Conservation (phyloP, 345 rosid species). For the Diplotaxis tenuifolia region DNA sequence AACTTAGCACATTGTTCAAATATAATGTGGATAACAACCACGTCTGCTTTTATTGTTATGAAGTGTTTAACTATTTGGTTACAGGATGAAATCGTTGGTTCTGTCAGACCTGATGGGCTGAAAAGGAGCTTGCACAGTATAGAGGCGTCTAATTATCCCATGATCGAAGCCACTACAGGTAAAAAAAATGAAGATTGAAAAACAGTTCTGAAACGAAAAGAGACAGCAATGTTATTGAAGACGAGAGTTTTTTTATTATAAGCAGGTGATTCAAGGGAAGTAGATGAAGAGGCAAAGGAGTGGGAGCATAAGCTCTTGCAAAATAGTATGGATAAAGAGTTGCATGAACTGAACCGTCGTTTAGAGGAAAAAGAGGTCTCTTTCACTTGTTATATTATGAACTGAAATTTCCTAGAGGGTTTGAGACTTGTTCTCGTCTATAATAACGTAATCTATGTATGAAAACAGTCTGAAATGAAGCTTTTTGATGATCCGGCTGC, state of each 20-base stretch:
- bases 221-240: conserved; percentile 7
- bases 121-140: conserved; percentile 81
- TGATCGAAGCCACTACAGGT: conserved; percentile 74
- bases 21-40: conserved; percentile 4
- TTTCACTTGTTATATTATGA: conserved; percentile 15
- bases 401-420: neutral
- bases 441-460: neutral
- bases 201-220: neutral
- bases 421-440: neutral
- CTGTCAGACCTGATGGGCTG: conserved; percentile 74
- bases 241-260: conserved; percentile 14
- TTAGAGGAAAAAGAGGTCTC: conserved; percentile 97
- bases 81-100: conserved; percentile 74
- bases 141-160: conserved; percentile 75
- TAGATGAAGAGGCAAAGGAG: conserved; percentile 88
- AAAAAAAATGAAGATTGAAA: conserved; percentile 19
- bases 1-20: neutral
- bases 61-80: conserved; percentile 1
- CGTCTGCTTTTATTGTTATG: conserved; percentile 6
- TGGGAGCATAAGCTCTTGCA: conserved; percentile 97
- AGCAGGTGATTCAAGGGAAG: conserved; percentile 69
- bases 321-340: conserved; percentile 89
- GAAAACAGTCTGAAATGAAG: conserved; percentile 87
- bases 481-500: conserved; percentile 72
- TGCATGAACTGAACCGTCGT: conserved; percentile 81